Evolutionary conservation across 768 basidiomycete species (phyloP).

Genomic region (Polyporus arcularius): DNA sequence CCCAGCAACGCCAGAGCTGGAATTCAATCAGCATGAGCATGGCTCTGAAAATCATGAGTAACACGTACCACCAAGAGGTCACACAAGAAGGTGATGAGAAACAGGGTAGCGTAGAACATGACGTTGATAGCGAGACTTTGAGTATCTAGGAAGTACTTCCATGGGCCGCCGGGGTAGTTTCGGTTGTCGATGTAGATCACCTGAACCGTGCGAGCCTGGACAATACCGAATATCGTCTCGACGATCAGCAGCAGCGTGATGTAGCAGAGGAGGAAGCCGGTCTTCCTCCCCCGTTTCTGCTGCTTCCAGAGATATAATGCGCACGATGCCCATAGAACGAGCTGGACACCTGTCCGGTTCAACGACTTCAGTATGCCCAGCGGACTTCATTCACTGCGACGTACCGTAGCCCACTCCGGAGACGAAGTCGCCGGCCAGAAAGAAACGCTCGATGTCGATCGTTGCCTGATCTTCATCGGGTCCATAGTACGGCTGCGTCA

Average conservation of each 20-base stretch:
- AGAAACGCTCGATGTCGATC: not conserved
- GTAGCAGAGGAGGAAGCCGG: conserved; percentile 38
- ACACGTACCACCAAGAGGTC: conserved; percentile 42
- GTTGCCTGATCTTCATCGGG: not conserved
- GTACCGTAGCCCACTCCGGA: conserved; percentile 2
- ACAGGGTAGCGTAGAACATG: conserved; percentile 42
- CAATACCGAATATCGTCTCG: conserved; percentile 39
- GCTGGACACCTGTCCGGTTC: conserved; percentile 35
- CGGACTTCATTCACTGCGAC: not conserved
- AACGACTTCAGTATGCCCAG: not conserved
- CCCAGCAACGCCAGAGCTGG: conserved; percentile 49
- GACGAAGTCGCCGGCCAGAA: conserved; percentile 2
- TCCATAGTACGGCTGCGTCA: not conserved
- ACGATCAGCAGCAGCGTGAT: conserved; percentile 39
- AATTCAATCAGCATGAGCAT: not conserved
- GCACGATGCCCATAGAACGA: conserved; percentile 39
- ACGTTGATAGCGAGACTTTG: conserved; percentile 42
- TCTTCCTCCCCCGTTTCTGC: conserved; percentile 28
- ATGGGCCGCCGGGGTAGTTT: conserved; percentile 36
- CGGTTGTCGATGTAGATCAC: conserved; percentile 23
- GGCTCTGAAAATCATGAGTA: not conserved
- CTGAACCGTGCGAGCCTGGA: conserved; percentile 38
- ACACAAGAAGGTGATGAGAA: conserved; percentile 42
- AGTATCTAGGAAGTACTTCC: conserved; percentile 42
- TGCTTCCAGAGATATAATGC: conserved; percentile 40